Conservation (phyloP, 768 basidiomycete genomes). For the Dendrothele bispora region DNA sequence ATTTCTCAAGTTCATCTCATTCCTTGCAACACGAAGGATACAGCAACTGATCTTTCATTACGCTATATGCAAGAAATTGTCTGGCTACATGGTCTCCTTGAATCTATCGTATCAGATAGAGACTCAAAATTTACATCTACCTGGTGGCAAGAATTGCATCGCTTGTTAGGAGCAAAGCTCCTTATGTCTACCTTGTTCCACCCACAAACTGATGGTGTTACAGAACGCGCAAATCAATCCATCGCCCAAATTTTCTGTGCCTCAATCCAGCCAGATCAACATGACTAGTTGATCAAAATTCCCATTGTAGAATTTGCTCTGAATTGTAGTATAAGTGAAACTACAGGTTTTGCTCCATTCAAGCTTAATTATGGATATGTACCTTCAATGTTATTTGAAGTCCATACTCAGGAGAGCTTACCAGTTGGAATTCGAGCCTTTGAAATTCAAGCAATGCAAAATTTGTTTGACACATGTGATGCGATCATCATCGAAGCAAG, state of each 20-base stretch:
- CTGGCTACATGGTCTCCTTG: slow-evolving; percentile 16
- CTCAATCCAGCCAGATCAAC: slow-evolving; percentile 11
- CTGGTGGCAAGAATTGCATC: slow-evolving; percentile 26
- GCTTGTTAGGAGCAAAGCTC: slow-evolving; percentile 16
- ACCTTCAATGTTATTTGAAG: slow-evolving; percentile 1
- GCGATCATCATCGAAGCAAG: too few relatives aligned
- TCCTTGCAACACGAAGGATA: slow-evolving; percentile 4
- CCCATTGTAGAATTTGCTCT: slow-evolving; percentile 19
- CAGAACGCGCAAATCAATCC: slow-evolving; percentile 11
- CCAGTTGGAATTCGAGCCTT: slow-evolving; percentile 13
- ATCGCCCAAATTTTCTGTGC: slow-evolving; percentile 15
- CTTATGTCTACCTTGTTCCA: slow-evolving; percentile 27
- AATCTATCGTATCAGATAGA: slow-evolving; percentile 22
- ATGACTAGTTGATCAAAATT: slow-evolving; percentile 13
- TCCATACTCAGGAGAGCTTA: neutral
- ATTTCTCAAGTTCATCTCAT: slow-evolving; percentile 19
- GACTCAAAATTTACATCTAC: slow-evolving; percentile 24
- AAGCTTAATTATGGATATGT: slow-evolving; percentile 2
- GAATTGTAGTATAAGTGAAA: slow-evolving; percentile 14
- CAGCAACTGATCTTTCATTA: slow-evolving; percentile 9
- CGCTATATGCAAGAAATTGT: slow-evolving; percentile 14
- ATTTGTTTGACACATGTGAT: slow-evolving; percentile 26
- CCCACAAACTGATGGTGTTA: slow-evolving; percentile 29
- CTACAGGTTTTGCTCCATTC: slow-evolving; percentile 21
- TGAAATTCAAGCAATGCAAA: slow-evolving; percentile 14